These are phyloP conservation scores for Naganishia vaughanmartiniae DNA, from an alignment of 768 basidiomycete species.

Conservation along the genomic window DNA sequence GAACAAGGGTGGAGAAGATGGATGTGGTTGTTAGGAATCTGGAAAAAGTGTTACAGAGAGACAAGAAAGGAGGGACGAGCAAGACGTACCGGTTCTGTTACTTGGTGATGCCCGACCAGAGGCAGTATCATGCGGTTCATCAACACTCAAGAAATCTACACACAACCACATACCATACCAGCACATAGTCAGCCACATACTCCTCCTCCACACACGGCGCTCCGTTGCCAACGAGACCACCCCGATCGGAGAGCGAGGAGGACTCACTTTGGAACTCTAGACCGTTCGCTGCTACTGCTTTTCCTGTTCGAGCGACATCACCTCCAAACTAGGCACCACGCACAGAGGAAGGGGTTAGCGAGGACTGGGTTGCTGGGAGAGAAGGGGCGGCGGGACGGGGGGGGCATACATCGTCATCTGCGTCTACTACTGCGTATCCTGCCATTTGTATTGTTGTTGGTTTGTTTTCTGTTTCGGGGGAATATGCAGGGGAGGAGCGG, in stretches of 20 bases:
- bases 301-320: constrained; percentile 33
- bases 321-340: constrained; percentile 28
- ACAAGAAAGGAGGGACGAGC: too few relatives aligned
- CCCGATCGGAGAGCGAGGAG: background rate
- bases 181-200: too few relatives aligned
- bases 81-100: too few relatives aligned
- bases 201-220: too few relatives aligned
- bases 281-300: constrained; percentile 10
- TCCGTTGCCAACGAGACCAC: too few relatives aligned
- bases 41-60: too few relatives aligned
- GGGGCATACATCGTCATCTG: constrained; percentile 48
- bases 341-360: background rate
- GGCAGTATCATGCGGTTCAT: constrained; percentile 13
- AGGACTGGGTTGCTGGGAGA: too few relatives aligned
- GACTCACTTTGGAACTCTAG: constrained; percentile 49
- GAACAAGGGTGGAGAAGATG: too few relatives aligned
- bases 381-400: background rate
- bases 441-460: constrained; percentile 31
- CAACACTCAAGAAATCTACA: constrained; percentile 20
- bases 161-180: too few relatives aligned
- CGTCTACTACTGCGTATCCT: constrained; percentile 50
- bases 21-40: too few relatives aligned
- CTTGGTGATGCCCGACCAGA: background rate
- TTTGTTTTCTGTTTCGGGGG: too few relatives aligned
- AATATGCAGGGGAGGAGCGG: background rate